phyloP scores from a whole-genome alignment of 2,329 filamentous ascomycete genomes.

The Hypoxylon sp. region DNA sequence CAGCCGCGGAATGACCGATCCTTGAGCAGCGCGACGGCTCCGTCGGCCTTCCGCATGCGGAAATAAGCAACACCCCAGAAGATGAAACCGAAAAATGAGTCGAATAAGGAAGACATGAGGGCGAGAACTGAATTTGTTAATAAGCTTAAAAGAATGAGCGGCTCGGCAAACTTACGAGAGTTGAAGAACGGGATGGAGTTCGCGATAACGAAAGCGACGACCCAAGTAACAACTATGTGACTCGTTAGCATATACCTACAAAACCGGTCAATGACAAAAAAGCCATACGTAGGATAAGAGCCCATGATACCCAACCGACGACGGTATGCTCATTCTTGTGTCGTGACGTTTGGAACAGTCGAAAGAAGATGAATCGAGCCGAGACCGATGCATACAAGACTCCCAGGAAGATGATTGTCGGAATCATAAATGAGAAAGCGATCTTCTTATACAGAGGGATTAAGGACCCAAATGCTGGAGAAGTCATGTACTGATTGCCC shows the following conservation, averaged over 20 bases:
- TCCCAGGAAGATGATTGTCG: constrained; percentile 91
- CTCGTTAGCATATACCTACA: constrained; percentile 26
- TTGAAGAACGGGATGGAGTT: constrained; percentile 95
- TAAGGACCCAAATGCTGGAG: constrained; percentile 88
- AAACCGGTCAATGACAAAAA: constrained; percentile 38
- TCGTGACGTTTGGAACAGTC: constrained; percentile 80
- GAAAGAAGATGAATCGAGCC: constrained; percentile 92
- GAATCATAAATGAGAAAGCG: constrained; percentile 94
- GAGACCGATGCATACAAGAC: constrained; percentile 92
- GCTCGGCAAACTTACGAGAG: constrained; percentile 64
- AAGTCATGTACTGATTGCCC: constrained; percentile 88
- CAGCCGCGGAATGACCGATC: constrained; percentile 65
- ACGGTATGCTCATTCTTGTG: constrained; percentile 87
- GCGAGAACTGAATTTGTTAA: constrained; percentile 63
- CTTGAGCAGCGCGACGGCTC: constrained; percentile 65
- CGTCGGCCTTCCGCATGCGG: constrained; percentile 77
- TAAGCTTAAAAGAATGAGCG: constrained; percentile 44
- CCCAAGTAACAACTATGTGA: constrained; percentile 72
- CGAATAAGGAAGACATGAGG: constrained; percentile 88
- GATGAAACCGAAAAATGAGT: constrained; percentile 95
- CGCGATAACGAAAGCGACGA: constrained; percentile 91
- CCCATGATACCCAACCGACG: constrained; percentile 84
- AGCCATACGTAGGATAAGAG: constrained; percentile 71
- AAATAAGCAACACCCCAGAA: constrained; percentile 91
- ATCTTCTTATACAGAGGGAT: constrained; percentile 86